Evolutionary conservation across 495 filamentous ascomycete species (phyloP).

Genomic region (Parachaetomium inaequale): DNA sequence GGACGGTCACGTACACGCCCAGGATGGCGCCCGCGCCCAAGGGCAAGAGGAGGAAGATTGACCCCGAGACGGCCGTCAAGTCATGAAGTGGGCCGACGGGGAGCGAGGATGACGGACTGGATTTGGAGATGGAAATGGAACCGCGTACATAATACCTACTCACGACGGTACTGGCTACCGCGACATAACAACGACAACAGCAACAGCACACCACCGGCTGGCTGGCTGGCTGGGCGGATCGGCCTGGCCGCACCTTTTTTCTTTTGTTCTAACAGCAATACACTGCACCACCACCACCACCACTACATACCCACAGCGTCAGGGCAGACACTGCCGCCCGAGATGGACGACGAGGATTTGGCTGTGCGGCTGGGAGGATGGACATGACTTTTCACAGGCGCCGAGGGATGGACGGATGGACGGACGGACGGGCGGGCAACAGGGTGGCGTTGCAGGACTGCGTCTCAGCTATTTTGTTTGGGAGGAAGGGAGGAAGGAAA

Average conservation of each 20-base stretch:
- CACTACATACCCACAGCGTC: background rate
- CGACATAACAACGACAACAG: background rate
- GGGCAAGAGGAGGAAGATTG: slow-evolving; percentile 69
- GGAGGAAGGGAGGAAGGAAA: background rate
- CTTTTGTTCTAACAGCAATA: background rate
- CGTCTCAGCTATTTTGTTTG: slow-evolving; percentile 13
- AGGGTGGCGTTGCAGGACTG: slow-evolving; percentile 21
- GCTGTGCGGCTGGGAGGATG: background rate
- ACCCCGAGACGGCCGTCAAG: slow-evolving; percentile 40
- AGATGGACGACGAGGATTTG: too few relatives aligned
- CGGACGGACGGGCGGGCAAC: background rate
- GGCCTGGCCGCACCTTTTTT: background rate
- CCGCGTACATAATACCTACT: background rate
- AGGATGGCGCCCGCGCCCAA: slow-evolving; percentile 67
- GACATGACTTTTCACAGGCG: background rate
- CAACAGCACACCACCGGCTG: background rate
- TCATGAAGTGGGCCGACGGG: slow-evolving; percentile 20
- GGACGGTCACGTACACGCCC: slow-evolving; percentile 72
- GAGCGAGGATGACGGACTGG: background rate
- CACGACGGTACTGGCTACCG: background rate
- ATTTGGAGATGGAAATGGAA: background rate
- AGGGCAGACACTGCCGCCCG: background rate
- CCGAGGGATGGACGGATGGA: background rate
- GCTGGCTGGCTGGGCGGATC: background rate
- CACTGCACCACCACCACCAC: background rate